Evolutionary conservation across 2,329 filamentous ascomycete species (phyloP), one percentile per base, ranked within the genome.

Genomic region (Claviceps purpurea): DNA sequence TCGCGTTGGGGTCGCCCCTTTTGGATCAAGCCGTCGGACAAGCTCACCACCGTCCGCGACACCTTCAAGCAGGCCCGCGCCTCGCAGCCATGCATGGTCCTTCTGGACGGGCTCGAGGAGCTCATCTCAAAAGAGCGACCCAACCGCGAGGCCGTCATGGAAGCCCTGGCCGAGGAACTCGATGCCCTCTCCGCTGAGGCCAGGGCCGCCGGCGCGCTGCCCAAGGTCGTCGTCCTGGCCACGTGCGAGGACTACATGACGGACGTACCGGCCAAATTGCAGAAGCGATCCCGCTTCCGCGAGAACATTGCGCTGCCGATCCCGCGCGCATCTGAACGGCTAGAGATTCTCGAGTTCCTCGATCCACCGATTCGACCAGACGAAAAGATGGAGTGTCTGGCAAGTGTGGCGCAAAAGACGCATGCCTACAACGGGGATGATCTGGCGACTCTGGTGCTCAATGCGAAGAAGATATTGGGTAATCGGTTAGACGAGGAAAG

Each of bases 341-440:
- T 81, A 47, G 82, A 88, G 34, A 95, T 96, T 13, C 67, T 96
- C 22, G 75, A 79, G 34, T 79, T 78, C 6, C 71, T 86, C 54
- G 62, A 70, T 48, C 70, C 70, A 14, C 69, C 64, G 30, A 70
- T 79, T 46, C 69, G 64, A n/a, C 61, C 72, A 3, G 74, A 71
- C 8, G 70, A 71, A 8, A 72, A 67, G 51, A 73, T 83, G 3
- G 67, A 68, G 1, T 70, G 81, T 10, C 68, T 89, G 18, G 68
- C 74, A 4, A 70, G 74, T 18, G 70, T 95, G 44, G 84, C 84
- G 43, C 79, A 86, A 55, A 79, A 81, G 52, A 94, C 90, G 0
- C 89, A 96, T 61, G 91, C 90, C 4, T 96, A 88, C 65, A 94
- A 88, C 37, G 85, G 86, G 4, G 77, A 78, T 1, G 90, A 96